Conservation (phyloP, 2,329 filamentous ascomycete species). For the Stagonosporopsis cucurbitacearum region DNA sequence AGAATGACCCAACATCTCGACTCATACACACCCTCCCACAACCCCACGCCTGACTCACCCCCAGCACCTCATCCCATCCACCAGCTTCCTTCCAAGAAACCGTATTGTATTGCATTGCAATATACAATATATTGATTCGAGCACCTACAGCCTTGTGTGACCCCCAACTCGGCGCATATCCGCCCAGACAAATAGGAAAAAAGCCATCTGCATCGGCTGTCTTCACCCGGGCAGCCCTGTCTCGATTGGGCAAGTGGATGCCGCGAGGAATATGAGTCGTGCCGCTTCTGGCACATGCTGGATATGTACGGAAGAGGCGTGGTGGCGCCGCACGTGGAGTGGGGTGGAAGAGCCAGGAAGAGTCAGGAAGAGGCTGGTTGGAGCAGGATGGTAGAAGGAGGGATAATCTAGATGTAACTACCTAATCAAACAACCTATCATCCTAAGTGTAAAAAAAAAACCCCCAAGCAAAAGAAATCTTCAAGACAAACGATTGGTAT, state of each 20-base stretch:
- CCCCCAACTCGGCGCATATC: neutral
- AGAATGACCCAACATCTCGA: no score
- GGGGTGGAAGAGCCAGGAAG: slow-evolving; percentile 3
- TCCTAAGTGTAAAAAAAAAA: no score
- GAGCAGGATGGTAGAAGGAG: neutral
- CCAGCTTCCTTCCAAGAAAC: no score
- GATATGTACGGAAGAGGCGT: neutral
- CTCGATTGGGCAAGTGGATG: neutral
- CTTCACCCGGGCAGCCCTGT: neutral
- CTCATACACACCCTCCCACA: no score
- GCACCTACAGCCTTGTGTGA: neutral
- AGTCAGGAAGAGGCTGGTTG: neutral
- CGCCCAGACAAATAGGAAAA: neutral
- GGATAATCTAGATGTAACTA: no score
- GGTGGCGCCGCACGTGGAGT: neutral
- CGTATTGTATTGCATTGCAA: no score
- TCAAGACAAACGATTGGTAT: slow-evolving; percentile 12
- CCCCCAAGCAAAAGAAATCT: no score
- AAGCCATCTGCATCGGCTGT: neutral
- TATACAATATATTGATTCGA: no score
- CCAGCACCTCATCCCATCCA: no score
- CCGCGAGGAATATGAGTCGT: neutral
- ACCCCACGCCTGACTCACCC: no score
- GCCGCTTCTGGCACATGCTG: neutral
- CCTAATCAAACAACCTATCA: no score